These are phyloP conservation scores for Neltuma alba DNA, from an alignment of 306 rosid species.

Conservation along the genomic window DNA sequence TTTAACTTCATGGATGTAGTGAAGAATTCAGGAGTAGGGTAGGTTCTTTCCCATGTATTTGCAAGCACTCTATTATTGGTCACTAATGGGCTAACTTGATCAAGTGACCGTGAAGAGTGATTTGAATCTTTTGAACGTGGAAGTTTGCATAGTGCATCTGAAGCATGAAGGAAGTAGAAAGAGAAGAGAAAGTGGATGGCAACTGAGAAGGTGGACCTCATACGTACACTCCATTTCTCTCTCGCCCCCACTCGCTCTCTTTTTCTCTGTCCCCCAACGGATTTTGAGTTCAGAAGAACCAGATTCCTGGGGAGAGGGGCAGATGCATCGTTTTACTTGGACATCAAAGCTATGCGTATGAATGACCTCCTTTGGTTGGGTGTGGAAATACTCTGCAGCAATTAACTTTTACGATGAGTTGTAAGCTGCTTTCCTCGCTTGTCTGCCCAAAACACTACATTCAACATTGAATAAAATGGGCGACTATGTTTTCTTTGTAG, in stretches of 20 bases:
- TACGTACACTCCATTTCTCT: too few relatives aligned
- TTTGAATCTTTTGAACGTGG: background rate
- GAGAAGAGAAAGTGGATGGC: too few relatives aligned
- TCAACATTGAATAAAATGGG: background rate
- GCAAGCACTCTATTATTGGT: background rate
- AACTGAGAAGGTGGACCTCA: too few relatives aligned
- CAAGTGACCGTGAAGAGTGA: background rate
- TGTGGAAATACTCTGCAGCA: background rate
- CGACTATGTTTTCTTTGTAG: background rate
- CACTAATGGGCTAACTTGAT: conserved; percentile 13
- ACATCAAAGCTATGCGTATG: background rate
- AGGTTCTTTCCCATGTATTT: background rate
- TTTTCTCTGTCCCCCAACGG: too few relatives aligned
- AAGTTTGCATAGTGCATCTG: background rate
- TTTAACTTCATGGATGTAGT: background rate
- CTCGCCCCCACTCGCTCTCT: too few relatives aligned
- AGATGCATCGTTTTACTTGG: background rate
- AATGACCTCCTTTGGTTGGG: background rate
- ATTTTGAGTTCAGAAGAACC: too few relatives aligned
- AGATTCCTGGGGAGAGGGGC: too few relatives aligned
- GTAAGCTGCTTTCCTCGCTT: background rate
- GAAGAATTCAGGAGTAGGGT: background rate
- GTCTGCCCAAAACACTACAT: background rate
- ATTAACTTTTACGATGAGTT: background rate
- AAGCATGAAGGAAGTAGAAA: background rate